These are phyloP conservation scores for Trichoderma sp. DNA, from an alignment of 2,329 filamentous ascomycete species.

Conservation along the genomic window DNA sequence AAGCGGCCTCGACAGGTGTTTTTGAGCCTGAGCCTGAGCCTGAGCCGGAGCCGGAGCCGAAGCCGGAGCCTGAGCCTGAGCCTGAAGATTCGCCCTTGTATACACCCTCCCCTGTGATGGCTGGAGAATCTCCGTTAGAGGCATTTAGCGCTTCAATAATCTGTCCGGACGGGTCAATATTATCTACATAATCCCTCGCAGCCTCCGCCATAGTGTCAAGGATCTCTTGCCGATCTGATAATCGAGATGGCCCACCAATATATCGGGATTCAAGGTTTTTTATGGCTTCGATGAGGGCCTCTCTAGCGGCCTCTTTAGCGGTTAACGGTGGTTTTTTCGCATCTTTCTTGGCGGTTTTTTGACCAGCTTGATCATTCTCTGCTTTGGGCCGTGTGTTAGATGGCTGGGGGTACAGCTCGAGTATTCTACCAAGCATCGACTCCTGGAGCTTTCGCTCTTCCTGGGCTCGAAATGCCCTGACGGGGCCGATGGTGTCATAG, in stretches of 20 bases:
- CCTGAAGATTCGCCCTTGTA: not conserved
- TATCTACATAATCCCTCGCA: slow-evolving; percentile 52
- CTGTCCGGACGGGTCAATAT: slow-evolving; percentile 34
- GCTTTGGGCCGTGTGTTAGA: slow-evolving; percentile 39
- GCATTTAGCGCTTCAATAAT: not conserved
- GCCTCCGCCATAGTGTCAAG: slow-evolving; percentile 54
- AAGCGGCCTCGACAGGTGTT: not conserved
- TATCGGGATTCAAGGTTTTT: slow-evolving; percentile 26
- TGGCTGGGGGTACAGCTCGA: slow-evolving; percentile 50
- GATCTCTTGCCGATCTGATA: slow-evolving; percentile 47
- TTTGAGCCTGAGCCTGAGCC: not conserved
- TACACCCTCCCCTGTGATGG: not conserved
- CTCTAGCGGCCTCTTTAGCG: slow-evolving; percentile 36
- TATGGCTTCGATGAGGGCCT: slow-evolving; percentile 40
- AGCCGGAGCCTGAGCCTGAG: not conserved
- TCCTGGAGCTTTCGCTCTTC: slow-evolving; percentile 60
- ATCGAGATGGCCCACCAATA: slow-evolving; percentile 36
- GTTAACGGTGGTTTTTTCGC: slow-evolving; percentile 30
- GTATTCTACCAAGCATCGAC: slow-evolving; percentile 52
- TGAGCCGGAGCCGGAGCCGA: too few species aligned
- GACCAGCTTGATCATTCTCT: slow-evolving; percentile 24
- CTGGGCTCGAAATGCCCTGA: slow-evolving; percentile 50
- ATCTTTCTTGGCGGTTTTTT: slow-evolving; percentile 31
- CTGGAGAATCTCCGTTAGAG: not conserved
- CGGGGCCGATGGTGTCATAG: slow-evolving; percentile 45